A percentile compares a stretch with the other conserved stretches of the same genome.
Conservation (phyloP, 2,329 filamentous ascomycete species). For the Exophiala viscosa region DNA sequence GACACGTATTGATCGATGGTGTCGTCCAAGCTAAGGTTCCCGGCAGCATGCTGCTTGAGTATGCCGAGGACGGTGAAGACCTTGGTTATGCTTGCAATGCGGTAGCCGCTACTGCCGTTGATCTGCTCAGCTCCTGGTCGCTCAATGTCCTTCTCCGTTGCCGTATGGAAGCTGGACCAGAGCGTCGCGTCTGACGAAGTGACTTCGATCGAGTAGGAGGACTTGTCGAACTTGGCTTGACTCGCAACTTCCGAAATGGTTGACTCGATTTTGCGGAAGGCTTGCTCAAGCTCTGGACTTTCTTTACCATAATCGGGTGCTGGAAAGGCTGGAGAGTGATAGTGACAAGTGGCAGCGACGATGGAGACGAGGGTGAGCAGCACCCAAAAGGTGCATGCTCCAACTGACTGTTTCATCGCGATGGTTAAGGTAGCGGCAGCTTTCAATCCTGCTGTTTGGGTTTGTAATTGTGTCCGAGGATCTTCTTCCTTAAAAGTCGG, state of each 20-base stretch:
- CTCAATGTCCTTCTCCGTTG: conserved; percentile 12
- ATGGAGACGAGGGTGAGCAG: background rate
- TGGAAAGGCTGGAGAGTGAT: conserved; percentile 20
- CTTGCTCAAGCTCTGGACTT: conserved; percentile 2
- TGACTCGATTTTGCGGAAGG: conserved; percentile 10
- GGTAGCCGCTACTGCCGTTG: conserved; percentile 26
- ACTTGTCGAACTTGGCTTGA: conserved; percentile 15
- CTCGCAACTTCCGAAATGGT: background rate
- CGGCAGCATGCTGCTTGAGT: conserved; percentile 29
- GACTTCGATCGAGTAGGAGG: conserved; percentile 27
- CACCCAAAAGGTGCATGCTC: background rate
- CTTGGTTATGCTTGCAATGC: conserved; percentile 32
- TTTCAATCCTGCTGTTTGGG: too few relatives aligned
- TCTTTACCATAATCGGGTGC: conserved; percentile 11
- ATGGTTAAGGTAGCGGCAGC: too few relatives aligned
- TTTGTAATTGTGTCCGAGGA: too few relatives aligned
- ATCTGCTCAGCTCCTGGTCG: conserved; percentile 23
- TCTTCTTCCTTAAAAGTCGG: too few relatives aligned
- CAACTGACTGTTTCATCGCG: background rate
- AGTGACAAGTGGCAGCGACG: conserved; percentile 10
- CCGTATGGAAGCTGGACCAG: conserved; percentile 24
- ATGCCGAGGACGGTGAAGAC: conserved; percentile 31
- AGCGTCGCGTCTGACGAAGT: conserved; percentile 21
- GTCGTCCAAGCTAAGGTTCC: conserved; percentile 31
- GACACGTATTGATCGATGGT: conserved; percentile 27